phyloP scores from a whole-genome alignment of 164 flowering plant genomes.

The Vitis rotundifolia region DNA sequence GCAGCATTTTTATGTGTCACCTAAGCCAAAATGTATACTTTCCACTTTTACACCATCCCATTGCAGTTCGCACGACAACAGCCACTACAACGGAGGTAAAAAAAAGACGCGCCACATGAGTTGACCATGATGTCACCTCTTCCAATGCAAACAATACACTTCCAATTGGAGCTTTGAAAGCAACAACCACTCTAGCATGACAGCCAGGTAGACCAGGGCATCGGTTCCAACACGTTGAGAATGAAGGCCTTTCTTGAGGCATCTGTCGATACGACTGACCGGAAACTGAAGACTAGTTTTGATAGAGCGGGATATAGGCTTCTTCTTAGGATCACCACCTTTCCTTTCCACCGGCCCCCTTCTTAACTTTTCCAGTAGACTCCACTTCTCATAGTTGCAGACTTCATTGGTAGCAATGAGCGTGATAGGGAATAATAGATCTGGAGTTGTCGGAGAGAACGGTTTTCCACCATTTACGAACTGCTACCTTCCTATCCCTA shows the following conservation, averaged over 20 bases:
- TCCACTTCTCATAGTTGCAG: conserved; percentile 17
- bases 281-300: conserved; percentile 55
- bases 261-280: conserved; percentile 51
- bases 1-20: conserved; percentile 35
- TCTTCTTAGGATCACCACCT: conserved; percentile 57
- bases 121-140: conserved; percentile 99
- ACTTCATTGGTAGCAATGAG: no score
- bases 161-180: conserved; percentile 99
- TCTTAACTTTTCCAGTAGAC: conserved; percentile 31
- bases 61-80: conserved; percentile 90
- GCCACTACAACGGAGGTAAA: conserved; percentile 98
- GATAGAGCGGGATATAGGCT: conserved; percentile 44
- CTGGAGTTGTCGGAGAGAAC: no score
- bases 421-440: no score
- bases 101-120: conserved; percentile 95
- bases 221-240: conserved; percentile 67
- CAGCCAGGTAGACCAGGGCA: conserved; percentile 68
- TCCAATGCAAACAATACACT: conserved; percentile 97
- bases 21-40: conserved; percentile 95
- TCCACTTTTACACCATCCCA: conserved; percentile 96
- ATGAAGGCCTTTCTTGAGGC: conserved; percentile 49
- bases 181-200: conserved; percentile 86
- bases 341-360: conserved; percentile 47
- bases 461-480: no score
- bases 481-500: no score